Evolutionary conservation across 1,139 yeast species (phyloP), one percentile per base, ranked within the genome.

Genomic region (Pichia cactophila): DNA sequence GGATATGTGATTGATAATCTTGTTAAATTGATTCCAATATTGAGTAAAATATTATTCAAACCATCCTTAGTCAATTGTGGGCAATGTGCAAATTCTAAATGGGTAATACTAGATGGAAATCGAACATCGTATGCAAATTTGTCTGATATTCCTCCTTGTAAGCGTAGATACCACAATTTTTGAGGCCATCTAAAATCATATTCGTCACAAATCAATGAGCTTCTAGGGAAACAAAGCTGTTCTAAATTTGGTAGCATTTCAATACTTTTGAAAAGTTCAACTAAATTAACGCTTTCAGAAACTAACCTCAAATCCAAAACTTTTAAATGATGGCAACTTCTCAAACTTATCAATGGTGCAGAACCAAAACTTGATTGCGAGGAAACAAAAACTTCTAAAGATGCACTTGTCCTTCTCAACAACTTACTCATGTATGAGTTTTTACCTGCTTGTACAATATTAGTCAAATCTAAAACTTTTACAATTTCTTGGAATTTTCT

Each of bases 321-420:
- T 52, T 73, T 74, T 49, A 92, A 68, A 41, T 76, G 72, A 26
- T 69, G 69, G 65, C 98, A 92, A 46, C 81, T 73, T 51, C 86
- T 78, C 46, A 92, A 70, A 43, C 95, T 83, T 23, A 88, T 76
- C 57, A 90, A 69, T 0, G 97, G 97, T 0, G 95, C 87, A 51
- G 83, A 75, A 0, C 97, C 97, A 70, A 92, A 90, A 69, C 95
- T 86, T 36, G 97, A 84, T 62, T 90, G 97, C 1, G 97, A 96
- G 0, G 97, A 97, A 8, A 86, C 78, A 61, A 92, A 89, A 12
- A 73, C 70, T 55, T 80, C 75, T 46, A 92, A 68, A 45, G 74
- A 74, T 26, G 73, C 66, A 11, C 88, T 76, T 50, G 96, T 86
- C 43, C 96, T 72, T 60, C 95, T 78, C 50, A 92, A 69, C 6